These are phyloP conservation scores for Miscanthus sacchariflorus DNA, from an alignment of 202 grass and related monocot genomes.

Conservation along the genomic window DNA sequence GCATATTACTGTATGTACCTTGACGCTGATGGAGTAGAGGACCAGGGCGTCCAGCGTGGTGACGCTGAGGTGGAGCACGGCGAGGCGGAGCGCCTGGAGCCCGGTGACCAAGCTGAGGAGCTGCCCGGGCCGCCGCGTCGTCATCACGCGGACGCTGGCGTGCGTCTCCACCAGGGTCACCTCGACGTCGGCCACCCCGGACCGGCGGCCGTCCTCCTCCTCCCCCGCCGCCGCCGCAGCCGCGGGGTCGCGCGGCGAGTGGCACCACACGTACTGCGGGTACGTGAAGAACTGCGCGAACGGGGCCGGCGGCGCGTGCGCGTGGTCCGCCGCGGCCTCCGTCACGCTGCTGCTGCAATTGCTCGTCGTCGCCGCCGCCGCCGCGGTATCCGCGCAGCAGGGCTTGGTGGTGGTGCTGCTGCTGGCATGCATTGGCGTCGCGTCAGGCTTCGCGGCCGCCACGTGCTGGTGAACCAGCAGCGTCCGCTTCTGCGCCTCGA, in stretches of 20 bases:
- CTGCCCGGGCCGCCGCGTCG: slow-evolving; percentile 64
- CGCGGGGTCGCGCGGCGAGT: slow-evolving; percentile 48
- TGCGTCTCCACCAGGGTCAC: slow-evolving; percentile 91
- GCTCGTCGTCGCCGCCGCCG: slow-evolving; percentile 42
- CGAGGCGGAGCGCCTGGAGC: slow-evolving; percentile 67
- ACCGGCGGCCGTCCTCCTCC: slow-evolving; percentile 25
- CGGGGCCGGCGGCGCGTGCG: slow-evolving; percentile 43
- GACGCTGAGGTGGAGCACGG: slow-evolving; percentile 84
- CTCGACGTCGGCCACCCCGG: slow-evolving; percentile 80
- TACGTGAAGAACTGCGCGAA: slow-evolving; percentile 91
- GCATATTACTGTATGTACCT: slow-evolving; percentile 56
- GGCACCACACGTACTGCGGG: slow-evolving; percentile 89
- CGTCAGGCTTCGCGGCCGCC: neutral
- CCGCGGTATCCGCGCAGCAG: slow-evolving; percentile 30
- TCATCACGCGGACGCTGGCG: slow-evolving; percentile 77
- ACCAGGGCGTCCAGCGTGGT: slow-evolving; percentile 67
- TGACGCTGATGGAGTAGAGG: slow-evolving; percentile 87
- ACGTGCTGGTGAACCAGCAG: slow-evolving; percentile 42
- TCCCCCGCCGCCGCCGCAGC: neutral
- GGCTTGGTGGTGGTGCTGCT: neutral
- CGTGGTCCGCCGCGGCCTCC: slow-evolving; percentile 35
- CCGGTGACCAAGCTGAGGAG: slow-evolving; percentile 70
- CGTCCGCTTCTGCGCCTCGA: slow-evolving; percentile 78
- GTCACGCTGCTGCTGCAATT: slow-evolving; percentile 62
- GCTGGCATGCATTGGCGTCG: slow-evolving; percentile 7